A percentile compares a stretch with the other conserved stretches of the same genome.
phyloP scores from a whole-genome alignment of 2,329 filamentous ascomycete species.

The Colletotrichum endophyticum region DNA sequence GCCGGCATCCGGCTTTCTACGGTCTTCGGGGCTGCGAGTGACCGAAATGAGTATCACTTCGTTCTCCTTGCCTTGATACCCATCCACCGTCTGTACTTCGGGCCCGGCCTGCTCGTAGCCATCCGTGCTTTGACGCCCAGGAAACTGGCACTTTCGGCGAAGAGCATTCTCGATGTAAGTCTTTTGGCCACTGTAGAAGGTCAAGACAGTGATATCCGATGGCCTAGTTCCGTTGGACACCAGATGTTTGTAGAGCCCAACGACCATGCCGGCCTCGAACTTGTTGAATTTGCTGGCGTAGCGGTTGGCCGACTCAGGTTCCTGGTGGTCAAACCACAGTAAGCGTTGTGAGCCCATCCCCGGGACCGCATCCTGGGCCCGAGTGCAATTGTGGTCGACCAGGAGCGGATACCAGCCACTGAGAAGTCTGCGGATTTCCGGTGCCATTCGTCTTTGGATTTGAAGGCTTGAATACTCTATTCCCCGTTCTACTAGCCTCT shows the following conservation, averaged over 20 bases:
- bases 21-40: constrained; percentile 69
- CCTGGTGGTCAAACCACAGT: constrained; percentile 53
- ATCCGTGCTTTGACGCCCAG: background rate
- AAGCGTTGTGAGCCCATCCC: constrained; percentile 43
- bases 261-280: constrained; percentile 78
- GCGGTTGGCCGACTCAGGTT: constrained; percentile 67
- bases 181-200: constrained; percentile 87
- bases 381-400: constrained; percentile 48
- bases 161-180: constrained; percentile 63
- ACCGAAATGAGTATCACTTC: constrained; percentile 82
- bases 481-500: constrained; percentile 72
- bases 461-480: constrained; percentile 69
- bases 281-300: constrained; percentile 72
- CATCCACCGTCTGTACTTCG: constrained; percentile 73
- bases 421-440: constrained; percentile 48
- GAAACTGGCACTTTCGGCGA: constrained; percentile 18
- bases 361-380: constrained; percentile 36
- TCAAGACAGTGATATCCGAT: constrained; percentile 76
- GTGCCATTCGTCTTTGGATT: constrained; percentile 68
- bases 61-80: constrained; percentile 91
- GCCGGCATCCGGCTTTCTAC: constrained; percentile 59
- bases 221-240: constrained; percentile 66
- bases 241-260: constrained; percentile 74
- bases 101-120: constrained; percentile 25
- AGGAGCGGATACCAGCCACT: constrained; percentile 52